A percentile compares a stretch with the other conserved stretches of the same genome.
phyloP scores from a whole-genome alignment of 2,329 filamentous ascomycete genomes.

The Aureobasidium sp. region DNA sequence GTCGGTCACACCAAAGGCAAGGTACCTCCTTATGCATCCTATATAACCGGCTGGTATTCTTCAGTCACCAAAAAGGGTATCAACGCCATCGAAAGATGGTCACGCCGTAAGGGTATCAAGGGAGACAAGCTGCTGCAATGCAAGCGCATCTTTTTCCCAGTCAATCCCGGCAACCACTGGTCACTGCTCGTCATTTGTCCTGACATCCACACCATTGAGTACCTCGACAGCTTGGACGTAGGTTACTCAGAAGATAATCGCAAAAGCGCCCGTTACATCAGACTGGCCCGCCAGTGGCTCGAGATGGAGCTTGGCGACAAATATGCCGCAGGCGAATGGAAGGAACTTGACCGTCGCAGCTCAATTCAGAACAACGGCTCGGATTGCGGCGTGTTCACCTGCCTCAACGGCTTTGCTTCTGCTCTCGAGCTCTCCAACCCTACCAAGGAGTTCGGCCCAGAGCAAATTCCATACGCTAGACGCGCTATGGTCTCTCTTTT shows the following conservation, averaged over 20 bases:
- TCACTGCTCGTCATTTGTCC: conserved; percentile 62
- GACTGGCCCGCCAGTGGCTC: conserved; percentile 45
- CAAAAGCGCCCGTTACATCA: conserved; percentile 15
- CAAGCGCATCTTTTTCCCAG: conserved; percentile 61
- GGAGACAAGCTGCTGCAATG: conserved; percentile 56
- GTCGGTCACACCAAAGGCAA: conserved; percentile 44
- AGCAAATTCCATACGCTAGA: conserved; percentile 45
- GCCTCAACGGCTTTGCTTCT: conserved; percentile 61
- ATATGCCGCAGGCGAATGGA: conserved; percentile 55
- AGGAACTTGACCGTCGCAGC: conserved; percentile 37
- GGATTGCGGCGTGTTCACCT: conserved; percentile 71
- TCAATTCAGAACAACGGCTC: conserved; percentile 56
- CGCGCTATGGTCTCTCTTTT: conserved; percentile 57
- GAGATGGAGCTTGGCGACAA: conserved; percentile 47
- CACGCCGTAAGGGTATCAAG: conserved; percentile 49
- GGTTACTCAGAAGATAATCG: conserved; percentile 15
- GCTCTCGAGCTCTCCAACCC: conserved; percentile 32
- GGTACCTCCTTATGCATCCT: conserved; percentile 49
- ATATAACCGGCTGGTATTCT: conserved; percentile 60
- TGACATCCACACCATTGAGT: conserved; percentile 51
- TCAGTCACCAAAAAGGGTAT: conserved; percentile 44
- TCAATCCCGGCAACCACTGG: conserved; percentile 57
- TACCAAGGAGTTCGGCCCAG: conserved; percentile 37
- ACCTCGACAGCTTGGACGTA: conserved; percentile 58
- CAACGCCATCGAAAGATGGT: conserved; percentile 44